These are phyloP conservation scores for Leavenworthia alabamica DNA, from an alignment of 345 rosid genomes.

Conservation along the genomic window DNA sequence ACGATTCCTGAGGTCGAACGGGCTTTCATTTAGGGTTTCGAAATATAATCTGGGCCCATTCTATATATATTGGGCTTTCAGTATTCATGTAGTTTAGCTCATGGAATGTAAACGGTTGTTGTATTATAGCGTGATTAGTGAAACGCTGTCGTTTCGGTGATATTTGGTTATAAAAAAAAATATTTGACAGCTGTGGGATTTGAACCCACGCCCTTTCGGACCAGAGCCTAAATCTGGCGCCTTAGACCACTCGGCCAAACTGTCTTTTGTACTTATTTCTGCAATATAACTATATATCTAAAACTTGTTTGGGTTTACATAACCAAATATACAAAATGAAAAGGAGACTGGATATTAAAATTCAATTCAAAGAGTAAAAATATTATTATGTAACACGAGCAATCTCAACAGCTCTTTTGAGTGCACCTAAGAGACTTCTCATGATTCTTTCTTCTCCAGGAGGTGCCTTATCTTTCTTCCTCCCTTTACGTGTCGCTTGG, in stretches of 20 bases:
- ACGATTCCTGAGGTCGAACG: background rate
- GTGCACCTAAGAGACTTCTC: slow-evolving; percentile 85
- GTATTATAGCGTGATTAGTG: background rate
- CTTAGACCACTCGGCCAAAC: slow-evolving; percentile 99
- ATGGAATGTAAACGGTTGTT: background rate
- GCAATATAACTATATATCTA: no score
- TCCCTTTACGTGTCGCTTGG: slow-evolving; percentile 69
- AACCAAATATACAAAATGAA: no score
- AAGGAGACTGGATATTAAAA: no score
- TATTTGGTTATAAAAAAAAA: rapidly evolving
- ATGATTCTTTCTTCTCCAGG: slow-evolving; percentile 92
- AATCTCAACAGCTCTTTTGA: slow-evolving; percentile 59
- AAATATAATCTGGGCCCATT: background rate
- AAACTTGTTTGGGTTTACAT: no score
- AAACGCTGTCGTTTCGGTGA: background rate
- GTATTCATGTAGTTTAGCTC: background rate
- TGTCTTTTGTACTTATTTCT: slow-evolving; percentile 3
- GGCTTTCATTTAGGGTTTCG: slow-evolving; percentile 11
- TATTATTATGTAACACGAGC: slow-evolving; percentile 41
- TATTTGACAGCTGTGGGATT: slow-evolving; percentile 88
- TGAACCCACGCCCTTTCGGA: slow-evolving; percentile 99
- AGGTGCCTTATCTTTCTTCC: slow-evolving; percentile 53
- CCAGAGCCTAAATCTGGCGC: slow-evolving; percentile 99
- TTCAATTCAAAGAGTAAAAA: no score
- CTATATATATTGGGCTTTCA: background rate